phyloP scores from a whole-genome alignment of 208 protist genomes.

The Vickermania ingenoplastis region DNA sequence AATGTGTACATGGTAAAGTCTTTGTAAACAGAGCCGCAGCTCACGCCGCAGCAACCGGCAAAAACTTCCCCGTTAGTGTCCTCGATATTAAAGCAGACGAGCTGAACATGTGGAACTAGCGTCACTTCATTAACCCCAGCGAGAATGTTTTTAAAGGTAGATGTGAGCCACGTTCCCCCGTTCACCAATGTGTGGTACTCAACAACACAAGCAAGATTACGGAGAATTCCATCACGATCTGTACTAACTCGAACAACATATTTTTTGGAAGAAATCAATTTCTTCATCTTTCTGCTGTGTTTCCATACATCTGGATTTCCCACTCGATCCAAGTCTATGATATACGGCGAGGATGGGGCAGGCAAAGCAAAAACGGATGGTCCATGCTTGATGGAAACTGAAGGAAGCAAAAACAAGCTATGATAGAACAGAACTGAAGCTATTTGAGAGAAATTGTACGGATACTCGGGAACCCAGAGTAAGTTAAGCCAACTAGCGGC shows the following conservation, averaged over 20 bases:
- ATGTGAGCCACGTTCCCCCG: constrained; percentile 27
- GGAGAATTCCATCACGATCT: constrained; percentile 18
- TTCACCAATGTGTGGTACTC: constrained; percentile 25
- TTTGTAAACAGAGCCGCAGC: constrained; percentile 49
- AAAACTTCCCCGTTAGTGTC: constrained; percentile 13
- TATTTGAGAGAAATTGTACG: background rate
- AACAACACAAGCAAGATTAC: constrained; percentile 19
- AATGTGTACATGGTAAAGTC: constrained; percentile 79
- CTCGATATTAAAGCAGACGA: constrained; percentile 19
- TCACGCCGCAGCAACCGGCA: constrained; percentile 54
- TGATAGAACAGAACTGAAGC: constrained; percentile 29
- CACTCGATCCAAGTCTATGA: constrained; percentile 14
- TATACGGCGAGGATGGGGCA: constrained; percentile 25
- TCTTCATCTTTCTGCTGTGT: constrained; percentile 30
- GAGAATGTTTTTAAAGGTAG: constrained; percentile 12
- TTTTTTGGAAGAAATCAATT: constrained; percentile 19
- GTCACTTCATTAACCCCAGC: constrained; percentile 5
- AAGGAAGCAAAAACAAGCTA: constrained; percentile 52
- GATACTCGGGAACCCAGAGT: too few species aligned
- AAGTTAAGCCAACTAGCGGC: too few species aligned
- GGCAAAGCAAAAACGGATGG: constrained; percentile 25
- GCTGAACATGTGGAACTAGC: constrained; percentile 35
- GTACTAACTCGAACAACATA: constrained; percentile 34
- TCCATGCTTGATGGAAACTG: background rate
- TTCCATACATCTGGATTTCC: constrained; percentile 14